Evolutionary conservation across 441 rosid species (phyloP), one percentile per base, ranked within the genome.

Genomic region (Erodium moschatum): DNA sequence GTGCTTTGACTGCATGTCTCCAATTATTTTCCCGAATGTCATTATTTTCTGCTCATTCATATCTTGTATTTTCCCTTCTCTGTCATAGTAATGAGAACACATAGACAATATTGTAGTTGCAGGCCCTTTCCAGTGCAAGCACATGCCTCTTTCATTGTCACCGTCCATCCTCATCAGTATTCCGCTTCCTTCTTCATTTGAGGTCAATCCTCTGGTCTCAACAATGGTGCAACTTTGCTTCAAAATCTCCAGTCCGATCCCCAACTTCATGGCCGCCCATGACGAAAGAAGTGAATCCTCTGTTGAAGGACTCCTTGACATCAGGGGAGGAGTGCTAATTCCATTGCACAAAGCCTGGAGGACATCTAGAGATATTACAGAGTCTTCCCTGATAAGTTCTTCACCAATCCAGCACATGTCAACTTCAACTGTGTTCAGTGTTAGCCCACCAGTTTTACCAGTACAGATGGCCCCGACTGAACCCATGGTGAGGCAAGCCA

Each of bases 31-130:
- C 5, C 11, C 0, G 61, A 72, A 58, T 1, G 0, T 0, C 1
- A 0, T 8, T 33, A 13, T 27, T 15, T 72, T 9, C 5, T 8
- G 6, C 1, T 0, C 69, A 56, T 58, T 0, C 15, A 72, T 1
- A 8, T 0, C 0, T 44, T 31, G 21, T 19, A 0, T 9, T 27
- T 0, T 66, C 11, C 74, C 74, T 24, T 67, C n/a, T 10, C 1
- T 58, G 20, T 72, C 74, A 42, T 66, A 72, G 31, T 66, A 72
- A 2, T 6, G 21, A 4, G 70, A 66, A 10, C 70, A 72, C 67
- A 0, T 3, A 35, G 40, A 0, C 27, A 72, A 58, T 56, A 58
- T 67, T 60, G 8, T 7, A 40, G 48, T 21, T 67, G 70, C 74
- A 7, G 74, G 62, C 56, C 74, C 74, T n/a, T 5, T 66, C 60